phyloP scores from a whole-genome alignment of 176 grass and related monocot genomes.

The Puccinellia tenuiflora region DNA sequence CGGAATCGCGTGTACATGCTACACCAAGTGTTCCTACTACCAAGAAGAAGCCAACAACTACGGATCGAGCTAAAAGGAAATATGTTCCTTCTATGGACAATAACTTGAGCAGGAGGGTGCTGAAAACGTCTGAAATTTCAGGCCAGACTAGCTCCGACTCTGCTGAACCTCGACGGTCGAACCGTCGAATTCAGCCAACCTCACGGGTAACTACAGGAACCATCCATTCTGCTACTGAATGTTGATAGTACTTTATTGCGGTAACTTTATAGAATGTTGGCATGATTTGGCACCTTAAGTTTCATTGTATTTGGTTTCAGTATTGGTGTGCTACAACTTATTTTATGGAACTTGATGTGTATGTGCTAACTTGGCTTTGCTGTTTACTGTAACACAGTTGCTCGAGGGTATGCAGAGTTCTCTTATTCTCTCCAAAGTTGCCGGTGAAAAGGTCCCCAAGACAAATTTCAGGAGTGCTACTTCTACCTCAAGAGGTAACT shows the following conservation, averaged over 20 bases:
- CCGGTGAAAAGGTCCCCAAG: conserved; percentile 64
- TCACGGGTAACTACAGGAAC: conserved; percentile 55
- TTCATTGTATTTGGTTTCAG: neutral
- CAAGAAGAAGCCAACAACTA: conserved; percentile 25
- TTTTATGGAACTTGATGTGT: neutral
- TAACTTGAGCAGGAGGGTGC: conserved; percentile 32
- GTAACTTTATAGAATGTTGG: neutral
- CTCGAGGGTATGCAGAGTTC: conserved; percentile 95
- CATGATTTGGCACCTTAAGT: conserved; percentile 22
- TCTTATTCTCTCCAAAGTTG: conserved; percentile 71
- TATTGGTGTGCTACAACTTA: neutral
- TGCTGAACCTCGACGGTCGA: conserved; percentile 76
- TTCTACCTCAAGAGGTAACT: conserved; percentile 63
- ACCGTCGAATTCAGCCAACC: conserved; percentile 91
- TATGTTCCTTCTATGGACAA: conserved; percentile 27
- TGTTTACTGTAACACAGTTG: conserved; percentile 44
- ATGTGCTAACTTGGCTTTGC: conserved; percentile 11
- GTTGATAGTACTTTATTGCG: neutral
- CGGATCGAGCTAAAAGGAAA: conserved; percentile 44
- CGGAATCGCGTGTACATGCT: conserved; percentile 30
- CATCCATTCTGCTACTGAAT: neutral
- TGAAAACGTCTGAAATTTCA: conserved; percentile 41
- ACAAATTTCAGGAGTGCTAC: conserved; percentile 42
- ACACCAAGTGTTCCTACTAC: conserved; percentile 28
- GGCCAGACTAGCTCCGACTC: conserved; percentile 42